These are phyloP conservation scores for Carex parvula DNA, from an alignment of 176 grass and related monocot species.

Conservation along the genomic window DNA sequence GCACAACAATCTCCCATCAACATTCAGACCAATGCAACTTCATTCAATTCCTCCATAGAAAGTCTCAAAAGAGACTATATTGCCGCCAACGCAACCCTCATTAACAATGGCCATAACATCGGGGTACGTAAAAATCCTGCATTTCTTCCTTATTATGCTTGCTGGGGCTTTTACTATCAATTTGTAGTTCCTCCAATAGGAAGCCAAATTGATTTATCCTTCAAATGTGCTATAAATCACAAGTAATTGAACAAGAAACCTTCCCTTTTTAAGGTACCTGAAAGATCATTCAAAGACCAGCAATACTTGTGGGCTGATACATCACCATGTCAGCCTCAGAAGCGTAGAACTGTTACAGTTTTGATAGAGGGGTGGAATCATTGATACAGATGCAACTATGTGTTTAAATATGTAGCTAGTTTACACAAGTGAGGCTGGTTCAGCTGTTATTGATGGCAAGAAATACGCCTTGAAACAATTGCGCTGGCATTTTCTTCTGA, in stretches of 20 bases:
- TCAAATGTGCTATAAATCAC: not conserved
- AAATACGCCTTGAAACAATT: conserved; percentile 29
- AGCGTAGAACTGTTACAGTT: not conserved
- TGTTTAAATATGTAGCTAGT: conserved; percentile 34
- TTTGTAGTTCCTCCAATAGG: not conserved
- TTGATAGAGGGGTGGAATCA: not conserved
- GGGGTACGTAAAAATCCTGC: conserved; percentile 12
- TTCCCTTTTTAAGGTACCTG: not conserved
- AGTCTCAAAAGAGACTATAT: conserved; percentile 35
- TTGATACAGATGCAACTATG: conserved; percentile 5
- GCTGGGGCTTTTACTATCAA: not conserved
- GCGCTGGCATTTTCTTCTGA: conserved; percentile 73
- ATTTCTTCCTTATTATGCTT: not conserved
- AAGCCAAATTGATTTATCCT: not conserved
- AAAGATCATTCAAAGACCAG: not conserved
- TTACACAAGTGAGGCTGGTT: conserved; percentile 34
- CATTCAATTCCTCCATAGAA: conserved; percentile 19
- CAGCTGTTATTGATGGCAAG: conserved; percentile 33
- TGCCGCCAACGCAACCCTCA: conserved; percentile 33
- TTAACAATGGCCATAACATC: conserved; percentile 51
- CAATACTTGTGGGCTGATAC: not conserved
- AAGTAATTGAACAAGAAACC: not conserved
- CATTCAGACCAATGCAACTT: conserved; percentile 34
- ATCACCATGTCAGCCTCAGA: not conserved
- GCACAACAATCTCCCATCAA: conserved; percentile 62